Evolutionary conservation across 1,139 yeast species (phyloP).

Genomic region (Yamadazyma conglobata): DNA sequence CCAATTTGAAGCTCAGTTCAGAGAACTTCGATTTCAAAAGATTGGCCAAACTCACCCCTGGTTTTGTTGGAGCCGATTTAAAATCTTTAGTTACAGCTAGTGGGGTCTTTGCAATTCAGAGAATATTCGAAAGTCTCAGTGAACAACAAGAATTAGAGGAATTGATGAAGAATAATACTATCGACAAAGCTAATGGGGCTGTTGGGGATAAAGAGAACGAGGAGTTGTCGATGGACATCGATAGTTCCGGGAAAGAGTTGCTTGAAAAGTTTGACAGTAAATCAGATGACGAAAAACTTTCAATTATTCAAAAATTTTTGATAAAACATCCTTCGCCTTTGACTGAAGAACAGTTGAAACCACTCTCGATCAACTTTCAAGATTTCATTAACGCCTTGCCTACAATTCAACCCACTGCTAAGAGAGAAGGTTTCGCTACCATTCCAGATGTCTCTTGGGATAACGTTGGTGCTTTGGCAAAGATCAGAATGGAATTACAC

Average conservation of each 20-base stretch:
- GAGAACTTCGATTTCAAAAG: conserved; percentile 69
- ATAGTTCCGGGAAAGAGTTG: conserved; percentile 18
- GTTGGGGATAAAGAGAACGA: neutral
- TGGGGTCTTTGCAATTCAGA: conserved; percentile 88
- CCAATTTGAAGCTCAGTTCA: conserved; percentile 54
- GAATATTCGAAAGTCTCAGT: conserved; percentile 63
- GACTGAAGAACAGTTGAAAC: conserved; percentile 67
- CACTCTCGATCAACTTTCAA: conserved; percentile 67
- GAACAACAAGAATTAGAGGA: conserved; percentile 26
- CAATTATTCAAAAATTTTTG: conserved; percentile 73
- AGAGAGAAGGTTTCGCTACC: conserved; percentile 97
- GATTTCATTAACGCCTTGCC: conserved; percentile 88
- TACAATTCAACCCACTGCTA: conserved; percentile 93
- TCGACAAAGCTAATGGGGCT: conserved; percentile 4
- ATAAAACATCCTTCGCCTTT: conserved; percentile 76
- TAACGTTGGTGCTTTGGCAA: conserved; percentile 84
- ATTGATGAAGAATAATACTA: conserved; percentile 15
- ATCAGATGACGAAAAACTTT: conserved; percentile 41
- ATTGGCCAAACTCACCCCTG: conserved; percentile 92
- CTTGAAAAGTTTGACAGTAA: conserved; percentile 25
- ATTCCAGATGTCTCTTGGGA: conserved; percentile 98
- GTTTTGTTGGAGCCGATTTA: conserved; percentile 96
- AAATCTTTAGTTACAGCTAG: conserved; percentile 94
- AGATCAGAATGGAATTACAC: conserved; percentile 83
- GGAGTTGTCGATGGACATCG: conserved; percentile 43